Evolutionary conservation across 2,329 filamentous ascomycete genomes (phyloP).

Genomic region (Fusarium lateritium): DNA sequence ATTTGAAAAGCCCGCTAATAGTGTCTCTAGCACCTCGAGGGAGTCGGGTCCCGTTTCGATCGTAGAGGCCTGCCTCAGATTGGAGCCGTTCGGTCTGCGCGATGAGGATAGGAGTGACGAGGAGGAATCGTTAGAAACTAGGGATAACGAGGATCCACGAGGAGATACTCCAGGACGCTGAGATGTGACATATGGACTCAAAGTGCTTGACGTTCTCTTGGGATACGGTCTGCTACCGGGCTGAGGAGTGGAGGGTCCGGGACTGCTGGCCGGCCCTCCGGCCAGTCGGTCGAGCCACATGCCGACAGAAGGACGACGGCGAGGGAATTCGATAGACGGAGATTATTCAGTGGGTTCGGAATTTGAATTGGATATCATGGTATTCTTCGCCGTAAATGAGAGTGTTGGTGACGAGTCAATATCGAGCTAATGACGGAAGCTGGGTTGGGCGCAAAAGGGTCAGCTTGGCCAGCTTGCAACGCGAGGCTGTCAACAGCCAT

Average conservation of each 20-base stretch:
- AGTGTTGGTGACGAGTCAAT: conserved; percentile 13
- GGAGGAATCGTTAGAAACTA: conserved; percentile 83
- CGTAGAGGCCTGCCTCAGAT: conserved; percentile 71
- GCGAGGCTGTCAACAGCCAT: conserved; percentile 44
- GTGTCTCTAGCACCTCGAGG: conserved; percentile 74
- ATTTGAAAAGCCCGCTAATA: conserved; percentile 55
- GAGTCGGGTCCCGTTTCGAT: conserved; percentile 75
- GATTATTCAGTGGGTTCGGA: conserved; percentile 19
- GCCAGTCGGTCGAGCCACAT: conserved; percentile 96
- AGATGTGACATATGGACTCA: conserved; percentile 77
- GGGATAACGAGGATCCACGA: conserved; percentile 82
- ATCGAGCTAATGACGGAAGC: conserved; percentile 30
- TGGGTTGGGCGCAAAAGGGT: conserved; percentile 37
- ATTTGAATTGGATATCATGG: conserved; percentile 20
- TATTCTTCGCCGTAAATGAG: conserved; percentile 22
- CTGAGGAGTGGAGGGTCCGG: conserved; percentile 71
- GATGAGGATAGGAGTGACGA: conserved; percentile 78
- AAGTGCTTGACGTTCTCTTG: conserved; percentile 76
- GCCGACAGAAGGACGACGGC: conserved; percentile 46
- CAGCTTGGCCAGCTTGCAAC: conserved; percentile 50
- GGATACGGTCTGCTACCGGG: conserved; percentile 76
- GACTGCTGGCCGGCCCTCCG: conserved; percentile 72
- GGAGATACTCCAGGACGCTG: conserved; percentile 78
- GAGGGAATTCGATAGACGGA: conserved; percentile 3
- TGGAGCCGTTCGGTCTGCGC: conserved; percentile 76